Conservation (phyloP, 2,329 filamentous ascomycete genomes). For the Colletotrichum australisinense region DNA sequence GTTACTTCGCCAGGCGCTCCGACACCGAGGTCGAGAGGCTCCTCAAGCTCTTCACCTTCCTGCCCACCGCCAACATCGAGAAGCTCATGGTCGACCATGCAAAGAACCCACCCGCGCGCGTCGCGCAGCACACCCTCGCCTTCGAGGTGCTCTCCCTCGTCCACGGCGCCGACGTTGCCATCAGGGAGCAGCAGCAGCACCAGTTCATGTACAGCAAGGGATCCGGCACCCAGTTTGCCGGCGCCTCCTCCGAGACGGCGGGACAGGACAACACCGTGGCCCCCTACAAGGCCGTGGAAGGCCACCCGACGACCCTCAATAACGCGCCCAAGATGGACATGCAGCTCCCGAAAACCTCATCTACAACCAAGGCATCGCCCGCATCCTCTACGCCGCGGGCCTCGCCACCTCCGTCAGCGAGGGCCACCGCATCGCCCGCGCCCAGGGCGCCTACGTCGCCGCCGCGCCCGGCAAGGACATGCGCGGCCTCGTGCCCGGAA, state of each 20-base stretch:
- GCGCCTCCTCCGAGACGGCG: slow-evolving; percentile 21
- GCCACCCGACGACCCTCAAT: slow-evolving; percentile 47
- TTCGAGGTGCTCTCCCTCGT: slow-evolving; percentile 84
- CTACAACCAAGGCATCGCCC: slow-evolving; percentile 63
- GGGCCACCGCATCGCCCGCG: slow-evolving; percentile 66
- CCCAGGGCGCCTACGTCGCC: slow-evolving; percentile 71
- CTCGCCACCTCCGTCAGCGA: slow-evolving; percentile 67
- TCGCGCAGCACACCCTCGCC: slow-evolving; percentile 87
- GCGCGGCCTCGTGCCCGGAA: slow-evolving; percentile 57
- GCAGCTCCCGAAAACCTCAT: slow-evolving; percentile 68
- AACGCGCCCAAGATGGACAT: slow-evolving; percentile 66
- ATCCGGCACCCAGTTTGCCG: background rate
- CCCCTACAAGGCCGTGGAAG: slow-evolving; percentile 36
- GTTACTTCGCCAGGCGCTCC: slow-evolving; percentile 86
- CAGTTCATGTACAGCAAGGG: slow-evolving; percentile 57
- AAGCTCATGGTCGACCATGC: slow-evolving; percentile 75
- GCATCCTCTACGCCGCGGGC: slow-evolving; percentile 70
- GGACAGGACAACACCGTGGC: slow-evolving; percentile 22
- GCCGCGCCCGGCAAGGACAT: slow-evolving; percentile 57
- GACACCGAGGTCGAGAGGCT: slow-evolving; percentile 86
- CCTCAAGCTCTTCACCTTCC: slow-evolving; percentile 90
- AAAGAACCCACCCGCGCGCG: slow-evolving; percentile 74
- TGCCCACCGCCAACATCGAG: slow-evolving; percentile 77
- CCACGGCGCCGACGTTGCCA: slow-evolving; percentile 76
- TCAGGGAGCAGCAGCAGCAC: slow-evolving; percentile 69